Conservation (phyloP, 306 rosid genomes). For the Prunus salicina region DNA sequence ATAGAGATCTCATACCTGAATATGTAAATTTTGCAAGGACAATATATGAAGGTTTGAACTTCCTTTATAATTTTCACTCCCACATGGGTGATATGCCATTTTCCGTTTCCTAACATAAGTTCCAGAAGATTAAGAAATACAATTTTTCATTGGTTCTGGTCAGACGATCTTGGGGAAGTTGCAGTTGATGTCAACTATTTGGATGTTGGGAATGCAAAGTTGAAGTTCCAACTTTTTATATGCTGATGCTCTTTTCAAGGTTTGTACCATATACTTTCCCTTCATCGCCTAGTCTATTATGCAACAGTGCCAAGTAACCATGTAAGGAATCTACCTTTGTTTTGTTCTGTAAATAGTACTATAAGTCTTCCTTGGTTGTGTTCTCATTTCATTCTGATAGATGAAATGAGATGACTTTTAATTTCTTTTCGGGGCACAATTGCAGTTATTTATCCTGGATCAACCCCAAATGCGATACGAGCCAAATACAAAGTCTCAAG, state of each 20-base stretch:
- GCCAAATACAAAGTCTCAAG: background rate
- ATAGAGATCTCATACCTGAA: constrained; percentile 75
- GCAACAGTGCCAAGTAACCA: background rate
- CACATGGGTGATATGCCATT: background rate
- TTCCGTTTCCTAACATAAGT: background rate
- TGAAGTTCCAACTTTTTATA: constrained; percentile 53
- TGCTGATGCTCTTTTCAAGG: constrained; percentile 45
- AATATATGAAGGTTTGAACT: constrained; percentile 73
- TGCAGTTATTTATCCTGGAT: background rate
- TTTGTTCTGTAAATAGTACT: background rate
- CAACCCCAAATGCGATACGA: background rate
- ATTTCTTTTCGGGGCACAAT: background rate
- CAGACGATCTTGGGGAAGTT: constrained; percentile 78
- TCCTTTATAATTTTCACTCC: constrained; percentile 4
- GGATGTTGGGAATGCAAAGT: constrained; percentile 43
- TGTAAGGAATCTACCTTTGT: background rate
- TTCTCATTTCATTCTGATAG: background rate
- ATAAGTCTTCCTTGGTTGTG: background rate
- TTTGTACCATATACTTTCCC: background rate
- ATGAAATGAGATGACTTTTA: background rate
- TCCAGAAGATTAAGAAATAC: constrained; percentile 12
- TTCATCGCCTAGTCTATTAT: background rate
- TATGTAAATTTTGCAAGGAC: constrained; percentile 74
- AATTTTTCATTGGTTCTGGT: constrained; percentile 9
- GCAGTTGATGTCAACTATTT: constrained; percentile 87